Evolutionary conservation across 2,329 filamentous ascomycete genomes (phyloP), one percentile per base, ranked within the genome.

Genomic region (Diaporthe caulivora): DNA sequence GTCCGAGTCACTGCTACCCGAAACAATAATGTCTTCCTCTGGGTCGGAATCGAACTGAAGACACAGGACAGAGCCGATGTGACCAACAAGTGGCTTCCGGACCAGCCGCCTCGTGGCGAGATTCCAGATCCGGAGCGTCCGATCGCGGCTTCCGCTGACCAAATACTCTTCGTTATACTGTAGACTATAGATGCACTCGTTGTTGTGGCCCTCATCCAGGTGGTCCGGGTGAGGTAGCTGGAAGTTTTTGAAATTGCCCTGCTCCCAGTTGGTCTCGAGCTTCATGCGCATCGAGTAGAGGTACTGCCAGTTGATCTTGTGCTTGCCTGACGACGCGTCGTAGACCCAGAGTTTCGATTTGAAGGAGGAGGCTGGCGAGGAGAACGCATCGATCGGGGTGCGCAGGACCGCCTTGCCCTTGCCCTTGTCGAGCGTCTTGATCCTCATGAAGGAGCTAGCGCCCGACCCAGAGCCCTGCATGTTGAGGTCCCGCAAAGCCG

Each of bases 101-200:
- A 92, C 86, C n/a, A 98, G 86, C 47, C 96, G 90, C 73, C 93
- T 92, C 0, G 93, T 97, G 57, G 94, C 90, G 76, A 98, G 86
- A 81, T 97, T 91, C 97, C 97, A 99, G 65, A 98, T 92, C 53
- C 96, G 92, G 76, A 99, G 90, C 0, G 94, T 94, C 77, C 90
- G 92, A 80, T 99, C 97, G 70, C 97, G 90, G 79, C 96, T 98
- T 21, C 97, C 97, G 80, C 95, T 98, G 65, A 98, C 96, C 13
- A 99, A 88, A 81, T 93, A 97, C 76, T 95, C 92, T 1, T 92
- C 89, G 70, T 93, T 93, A 79, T 96, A 97, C 81, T 99, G 96
- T 70, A 99, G 91, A 2, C 94, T 96, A 82, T 99, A 99, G 17
- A 99, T 95, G 81, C 95, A 98, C 80, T 98, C 96, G 26, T 88